A percentile compares a stretch with the other conserved stretches of the same genome.
Evolutionary conservation across 345 rosid genomes (phyloP).

Genomic region (Draba incana): DNA sequence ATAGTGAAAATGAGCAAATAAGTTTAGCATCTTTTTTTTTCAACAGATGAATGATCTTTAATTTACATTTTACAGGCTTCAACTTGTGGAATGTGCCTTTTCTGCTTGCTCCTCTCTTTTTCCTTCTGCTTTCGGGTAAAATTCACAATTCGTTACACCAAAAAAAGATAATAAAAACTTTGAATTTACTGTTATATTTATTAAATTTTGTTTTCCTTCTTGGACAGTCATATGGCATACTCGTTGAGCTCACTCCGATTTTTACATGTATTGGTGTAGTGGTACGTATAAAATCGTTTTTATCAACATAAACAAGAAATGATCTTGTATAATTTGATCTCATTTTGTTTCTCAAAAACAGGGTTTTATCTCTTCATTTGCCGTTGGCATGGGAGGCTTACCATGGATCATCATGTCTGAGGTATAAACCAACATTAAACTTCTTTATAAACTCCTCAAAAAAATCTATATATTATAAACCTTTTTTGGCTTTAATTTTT

Average conservation of each 20-base stretch:
- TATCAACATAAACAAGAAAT: slow-evolving; percentile 1
- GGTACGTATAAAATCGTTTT: slow-evolving; percentile 33
- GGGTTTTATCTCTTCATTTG: slow-evolving; percentile 47
- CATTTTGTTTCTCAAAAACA: slow-evolving; percentile 12
- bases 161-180: neutral
- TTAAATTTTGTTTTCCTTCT: neutral
- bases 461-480: neutral
- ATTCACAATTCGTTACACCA: neutral
- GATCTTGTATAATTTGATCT: slow-evolving; percentile 8
- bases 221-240: slow-evolving; percentile 36
- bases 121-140: slow-evolving; percentile 62
- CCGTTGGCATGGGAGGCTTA: slow-evolving; percentile 58
- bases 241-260: slow-evolving; percentile 44
- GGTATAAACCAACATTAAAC: slow-evolving; percentile 42
- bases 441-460: neutral
- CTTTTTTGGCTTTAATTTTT: neutral
- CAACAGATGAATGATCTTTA: slow-evolving; percentile 17
- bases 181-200: neutral
- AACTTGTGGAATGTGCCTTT: slow-evolving; percentile 50
- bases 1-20: neutral
- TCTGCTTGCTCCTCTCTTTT: slow-evolving; percentile 45
- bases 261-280: slow-evolving; percentile 42
- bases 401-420: slow-evolving; percentile 73
- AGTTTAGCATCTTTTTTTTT: slow-evolving; percentile 3
- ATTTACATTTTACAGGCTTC: slow-evolving; percentile 46